Evolutionary conservation across 2,329 filamentous ascomycete species (phyloP).

Genomic region (Penicillium janthinellum): DNA sequence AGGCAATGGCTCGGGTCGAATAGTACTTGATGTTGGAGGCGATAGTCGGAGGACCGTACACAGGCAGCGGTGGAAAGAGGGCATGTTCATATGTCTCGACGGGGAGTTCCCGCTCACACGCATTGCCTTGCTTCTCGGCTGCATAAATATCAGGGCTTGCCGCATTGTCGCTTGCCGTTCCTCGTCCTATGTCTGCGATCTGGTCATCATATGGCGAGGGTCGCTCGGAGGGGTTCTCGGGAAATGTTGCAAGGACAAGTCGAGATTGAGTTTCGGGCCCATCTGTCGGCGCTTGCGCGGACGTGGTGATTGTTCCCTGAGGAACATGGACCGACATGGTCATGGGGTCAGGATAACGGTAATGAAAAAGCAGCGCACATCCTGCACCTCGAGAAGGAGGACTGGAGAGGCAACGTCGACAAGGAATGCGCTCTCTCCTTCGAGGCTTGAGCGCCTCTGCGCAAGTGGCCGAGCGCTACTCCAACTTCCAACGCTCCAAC

Average conservation of each 20-base stretch:
- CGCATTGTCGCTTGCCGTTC: not conserved
- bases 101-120: slow-evolving; percentile 10
- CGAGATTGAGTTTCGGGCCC: not conserved
- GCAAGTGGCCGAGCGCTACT: not conserved
- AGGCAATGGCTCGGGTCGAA: slow-evolving; percentile 67
- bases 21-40: slow-evolving; percentile 67
- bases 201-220: not conserved
- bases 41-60: slow-evolving; percentile 74
- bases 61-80: slow-evolving; percentile 79
- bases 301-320: slow-evolving; percentile 6
- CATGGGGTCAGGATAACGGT: slow-evolving; percentile 1
- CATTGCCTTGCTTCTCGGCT: slow-evolving; percentile 14
- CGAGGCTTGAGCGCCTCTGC: not conserved
- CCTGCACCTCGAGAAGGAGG: not conserved
- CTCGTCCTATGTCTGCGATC: not conserved
- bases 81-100: slow-evolving; percentile 30
- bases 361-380: slow-evolving; percentile 5
- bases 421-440: not conserved
- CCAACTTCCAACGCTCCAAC: not conserved
- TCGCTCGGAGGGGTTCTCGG: not conserved
- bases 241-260: slow-evolving; percentile 3
- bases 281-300: slow-evolving; percentile 3
- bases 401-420: not conserved
- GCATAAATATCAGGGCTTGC: not conserved
- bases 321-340: slow-evolving; percentile 22